Evolutionary conservation across 345 rosid genomes (phyloP), one percentile per base, ranked within the genome.

Genomic region (Cardiospermum halicacabum): DNA sequence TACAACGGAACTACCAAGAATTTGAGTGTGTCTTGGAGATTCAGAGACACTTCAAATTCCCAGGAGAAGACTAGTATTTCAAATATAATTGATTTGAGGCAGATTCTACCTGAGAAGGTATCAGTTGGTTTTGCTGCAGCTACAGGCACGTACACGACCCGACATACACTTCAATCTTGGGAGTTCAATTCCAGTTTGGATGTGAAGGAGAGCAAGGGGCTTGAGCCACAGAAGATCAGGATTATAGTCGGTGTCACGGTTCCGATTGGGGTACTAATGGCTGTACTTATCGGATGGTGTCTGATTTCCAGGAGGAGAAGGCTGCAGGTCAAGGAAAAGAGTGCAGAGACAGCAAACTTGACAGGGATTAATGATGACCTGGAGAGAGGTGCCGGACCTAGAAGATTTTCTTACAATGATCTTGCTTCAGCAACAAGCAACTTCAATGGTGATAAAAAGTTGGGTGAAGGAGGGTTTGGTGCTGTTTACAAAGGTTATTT

Each of bases 1-100:
- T 81, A 83, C 54, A 75, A 72, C 13, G 65, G 78, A 0, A 47
- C 75, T 11, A 72, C 60, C 11, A 72, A 73, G 58, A 82, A 81
- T 59, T 69, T 82, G 30, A 77, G 75, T 18, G 85, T 81, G 25
- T 79, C 82, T 21, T 81, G 87, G 80, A 77, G 60, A 30, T 82
- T 70, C 19, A 53, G 24, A 25, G 2, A 24, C 9, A 76, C 75
- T 15, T 31, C 69, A 30, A 70, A 62, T 37, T 65, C 81, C 31
- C 51, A 4, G 1, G 83, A 72, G 69, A 81, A 18, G 8, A 72
- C 67, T 0, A 82, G 72, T 9, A 4, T 68, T 2, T 60, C 21
- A 40, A 18, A 26, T 5, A 4, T 6, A 11, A 60, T 60, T 53
- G 66, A 68, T 68, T 22, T 68, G 21, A 50, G 1, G 53, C 0